Conservation (phyloP, 2,329 filamentous ascomycete species). For the Talaromyces sp. region DNA sequence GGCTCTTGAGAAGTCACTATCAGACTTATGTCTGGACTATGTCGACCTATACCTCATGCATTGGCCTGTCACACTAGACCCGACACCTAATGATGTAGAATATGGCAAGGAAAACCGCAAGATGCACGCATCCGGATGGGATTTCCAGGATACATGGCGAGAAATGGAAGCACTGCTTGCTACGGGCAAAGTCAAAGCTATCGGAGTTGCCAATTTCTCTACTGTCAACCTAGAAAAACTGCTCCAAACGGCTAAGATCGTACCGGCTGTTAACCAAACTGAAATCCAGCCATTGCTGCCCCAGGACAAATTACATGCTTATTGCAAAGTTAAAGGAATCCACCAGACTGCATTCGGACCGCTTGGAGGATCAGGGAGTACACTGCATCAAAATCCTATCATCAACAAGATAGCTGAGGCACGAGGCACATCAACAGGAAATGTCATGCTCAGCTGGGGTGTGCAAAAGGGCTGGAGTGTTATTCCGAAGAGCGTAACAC, state of each 20-base stretch:
- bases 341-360: constrained; percentile 39
- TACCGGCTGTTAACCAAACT: constrained; percentile 29
- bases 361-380: constrained; percentile 62
- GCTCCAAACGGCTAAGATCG: constrained; percentile 17
- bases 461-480: constrained; percentile 43
- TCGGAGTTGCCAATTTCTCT: constrained; percentile 31
- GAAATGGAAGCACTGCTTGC: constrained; percentile 14
- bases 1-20: constrained; percentile 11
- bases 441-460: constrained; percentile 51
- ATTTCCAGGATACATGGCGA: constrained; percentile 8
- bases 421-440: constrained; percentile 53
- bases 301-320: constrained; percentile 25
- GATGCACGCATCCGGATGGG: constrained; percentile 21
- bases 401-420: constrained; percentile 45
- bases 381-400: constrained; percentile 58
- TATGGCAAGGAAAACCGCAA: constrained; percentile 39
- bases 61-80: constrained; percentile 19
- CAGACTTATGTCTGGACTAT: constrained; percentile 19
- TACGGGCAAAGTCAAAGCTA: constrained; percentile 13
- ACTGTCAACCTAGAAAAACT: constrained; percentile 24
- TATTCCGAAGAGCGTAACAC: constrained; percentile 48
- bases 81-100: constrained; percentile 42
- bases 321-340: constrained; percentile 27
- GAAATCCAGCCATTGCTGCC: constrained; percentile 30
- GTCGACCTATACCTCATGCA: constrained; percentile 10